Evolutionary conservation across 441 rosid species (phyloP).

Genomic region (Pelargonium citronellum): DNA sequence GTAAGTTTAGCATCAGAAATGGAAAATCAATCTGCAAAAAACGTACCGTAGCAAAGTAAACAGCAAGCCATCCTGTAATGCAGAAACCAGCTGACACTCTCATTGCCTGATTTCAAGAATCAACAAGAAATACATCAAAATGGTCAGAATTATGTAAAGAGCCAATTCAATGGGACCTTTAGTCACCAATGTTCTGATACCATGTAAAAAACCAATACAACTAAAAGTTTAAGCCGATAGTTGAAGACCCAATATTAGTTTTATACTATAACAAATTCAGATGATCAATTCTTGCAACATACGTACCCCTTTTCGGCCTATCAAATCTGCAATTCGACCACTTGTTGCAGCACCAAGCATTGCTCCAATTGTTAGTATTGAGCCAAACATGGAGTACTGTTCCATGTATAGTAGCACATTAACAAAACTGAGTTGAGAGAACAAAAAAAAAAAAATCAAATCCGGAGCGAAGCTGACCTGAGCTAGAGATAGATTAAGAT

Average conservation of each 20-base stretch:
- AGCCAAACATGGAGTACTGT: conserved; percentile 92
- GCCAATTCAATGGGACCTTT: no score
- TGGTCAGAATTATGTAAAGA: no score
- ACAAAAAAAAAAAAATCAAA: background rate
- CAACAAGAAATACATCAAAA: background rate
- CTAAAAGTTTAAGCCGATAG: no score
- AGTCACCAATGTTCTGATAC: no score
- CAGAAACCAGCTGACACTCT: conserved; percentile 64
- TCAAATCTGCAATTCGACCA: conserved; percentile 59
- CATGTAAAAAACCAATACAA: no score
- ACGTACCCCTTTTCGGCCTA: conserved; percentile 81
- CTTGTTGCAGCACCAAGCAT: conserved; percentile 85
- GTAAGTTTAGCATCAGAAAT: background rate
- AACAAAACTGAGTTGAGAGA: background rate
- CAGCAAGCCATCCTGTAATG: conserved; percentile 68
- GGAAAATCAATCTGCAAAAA: background rate
- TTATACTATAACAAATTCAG: no score
- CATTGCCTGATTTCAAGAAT: conserved; percentile 53
- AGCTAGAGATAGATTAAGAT: conserved; percentile 61
- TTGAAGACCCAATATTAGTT: no score
- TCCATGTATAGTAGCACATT: background rate
- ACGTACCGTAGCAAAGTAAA: conserved; percentile 52
- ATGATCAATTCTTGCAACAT: no score
- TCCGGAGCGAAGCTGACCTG: conserved; percentile 29
- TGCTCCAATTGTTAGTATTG: conserved; percentile 80